Conservation (phyloP, 2,329 filamentous ascomycete genomes). For the Pseudocercospora pini-densiflorae region DNA sequence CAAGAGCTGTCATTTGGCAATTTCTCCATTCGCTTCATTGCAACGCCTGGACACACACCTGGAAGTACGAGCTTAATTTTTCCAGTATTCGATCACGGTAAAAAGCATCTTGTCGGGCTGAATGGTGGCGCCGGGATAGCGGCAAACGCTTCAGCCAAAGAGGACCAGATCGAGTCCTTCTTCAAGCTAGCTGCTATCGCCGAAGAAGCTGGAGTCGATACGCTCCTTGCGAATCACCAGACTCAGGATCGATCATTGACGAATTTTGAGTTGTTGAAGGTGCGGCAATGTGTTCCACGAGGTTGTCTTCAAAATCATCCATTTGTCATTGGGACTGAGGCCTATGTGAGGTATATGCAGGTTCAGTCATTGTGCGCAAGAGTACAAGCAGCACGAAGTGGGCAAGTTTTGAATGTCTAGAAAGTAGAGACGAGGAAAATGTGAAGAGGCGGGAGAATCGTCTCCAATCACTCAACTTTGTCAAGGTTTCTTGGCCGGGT, state of each 20-base stretch:
- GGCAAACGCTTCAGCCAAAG: not conserved
- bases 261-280: constrained; percentile 23
- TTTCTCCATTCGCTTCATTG: constrained; percentile 15
- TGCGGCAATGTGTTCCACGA: constrained; percentile 4
- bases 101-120: constrained; percentile 20
- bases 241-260: constrained; percentile 23
- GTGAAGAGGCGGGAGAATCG: too few relatives aligned
- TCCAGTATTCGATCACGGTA: constrained; percentile 18
- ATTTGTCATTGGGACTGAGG: constrained; percentile 22
- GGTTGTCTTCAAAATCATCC: constrained; percentile 17
- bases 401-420: not conserved
- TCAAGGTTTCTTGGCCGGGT: too few relatives aligned
- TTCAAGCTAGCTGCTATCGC: constrained; percentile 16
- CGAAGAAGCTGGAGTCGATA: constrained; percentile 17
- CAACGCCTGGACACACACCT: constrained; percentile 25
- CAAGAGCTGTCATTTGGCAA: constrained; percentile 17
- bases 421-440: too few relatives aligned
- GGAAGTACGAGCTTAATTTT: constrained; percentile 22
- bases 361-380: constrained; percentile 23
- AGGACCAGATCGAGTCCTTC: constrained; percentile 14
- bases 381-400: constrained; percentile 14
- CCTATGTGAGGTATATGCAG: constrained; percentile 17
- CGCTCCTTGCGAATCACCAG: constrained; percentile 26
- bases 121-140: constrained; percentile 21
- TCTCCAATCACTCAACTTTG: too few relatives aligned